phyloP scores from a whole-genome alignment of 2,329 filamentous ascomycete species.

The Decorospora gaudefroyi region DNA sequence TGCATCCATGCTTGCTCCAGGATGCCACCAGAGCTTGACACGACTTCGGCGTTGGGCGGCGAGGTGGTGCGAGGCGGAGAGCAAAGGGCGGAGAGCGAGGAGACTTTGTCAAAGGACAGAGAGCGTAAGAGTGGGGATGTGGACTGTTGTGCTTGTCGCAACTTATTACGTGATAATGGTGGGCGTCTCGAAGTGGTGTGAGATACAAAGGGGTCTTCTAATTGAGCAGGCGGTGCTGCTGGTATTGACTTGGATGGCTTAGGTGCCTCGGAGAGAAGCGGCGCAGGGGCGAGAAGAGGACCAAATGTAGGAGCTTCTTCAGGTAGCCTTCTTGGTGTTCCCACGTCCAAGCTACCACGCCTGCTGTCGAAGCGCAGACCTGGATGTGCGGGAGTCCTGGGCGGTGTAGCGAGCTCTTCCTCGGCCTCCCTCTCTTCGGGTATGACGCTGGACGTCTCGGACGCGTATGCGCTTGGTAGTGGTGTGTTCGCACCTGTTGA shows the following conservation, averaged over 20 bases:
- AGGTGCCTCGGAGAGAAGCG: slow-evolving; percentile 33
- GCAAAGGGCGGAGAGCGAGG: slow-evolving; percentile 32
- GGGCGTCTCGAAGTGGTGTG: slow-evolving; percentile 30
- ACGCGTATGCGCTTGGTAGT: slow-evolving; percentile 59
- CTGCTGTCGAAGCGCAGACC: slow-evolving; percentile 30
- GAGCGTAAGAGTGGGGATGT: slow-evolving; percentile 46
- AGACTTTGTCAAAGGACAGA: slow-evolving; percentile 40
- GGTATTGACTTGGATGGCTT: slow-evolving; percentile 31
- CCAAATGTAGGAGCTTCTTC: slow-evolving; percentile 24
- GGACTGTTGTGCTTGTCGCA: slow-evolving; percentile 41
- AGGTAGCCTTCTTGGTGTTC: slow-evolving; percentile 30
- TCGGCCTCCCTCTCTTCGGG: slow-evolving; percentile 41
- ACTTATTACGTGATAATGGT: slow-evolving; percentile 36
- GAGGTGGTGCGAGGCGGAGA: slow-evolving; percentile 32
- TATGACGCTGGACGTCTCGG: slow-evolving; percentile 57
- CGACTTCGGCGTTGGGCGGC: slow-evolving; percentile 30
- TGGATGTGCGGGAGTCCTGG: slow-evolving; percentile 33
- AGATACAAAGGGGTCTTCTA: slow-evolving; percentile 18
- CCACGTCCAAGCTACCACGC: slow-evolving; percentile 32
- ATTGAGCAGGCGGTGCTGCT: slow-evolving; percentile 8
- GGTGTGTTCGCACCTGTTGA: slow-evolving; percentile 59
- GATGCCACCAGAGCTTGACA: slow-evolving; percentile 55
- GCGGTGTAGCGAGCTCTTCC: slow-evolving; percentile 42
- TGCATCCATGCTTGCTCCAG: slow-evolving; percentile 84
- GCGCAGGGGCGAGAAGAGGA: slow-evolving; percentile 34